Evolutionary conservation across 1,284 basidiomycete genomes (phyloP), one percentile per base, ranked within the genome.

Genomic region (Pyrrhoderma lamaoense): DNA sequence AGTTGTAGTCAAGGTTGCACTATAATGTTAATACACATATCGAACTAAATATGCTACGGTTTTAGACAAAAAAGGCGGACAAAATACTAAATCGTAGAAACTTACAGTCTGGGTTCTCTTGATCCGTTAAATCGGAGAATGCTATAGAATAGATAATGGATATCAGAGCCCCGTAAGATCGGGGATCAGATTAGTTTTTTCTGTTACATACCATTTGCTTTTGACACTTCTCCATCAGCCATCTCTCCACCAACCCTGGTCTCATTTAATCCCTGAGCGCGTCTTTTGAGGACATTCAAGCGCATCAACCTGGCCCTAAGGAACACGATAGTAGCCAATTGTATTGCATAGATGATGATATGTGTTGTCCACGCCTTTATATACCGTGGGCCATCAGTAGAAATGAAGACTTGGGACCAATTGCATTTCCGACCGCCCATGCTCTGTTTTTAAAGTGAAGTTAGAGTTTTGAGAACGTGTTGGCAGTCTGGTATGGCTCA

Each of bases 391-490:
- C 61, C 60, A 58, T 77, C 75, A 51, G 71, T 66, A 40, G 65
- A 65, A 27, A 68, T 70, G 62, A 77, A 77, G 1, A 76, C 68
- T 65, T 75, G 73, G 73, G 72, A 3, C 73, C 72, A 56, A 75
- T 64, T 7, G 74, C 72, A 59, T 76, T 76, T 27, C 74, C 38
- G 8, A 40, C 38, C 5, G 38, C 38, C 38, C 38, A 40, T 16
- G 38, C 38, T n/a, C 74, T 16, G 71, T 69, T 8, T 31, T 31
- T n/a, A n/a, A n/a, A n/a, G n/a, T n/a, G n/a, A n/a, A n/a, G n/a
- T n/a, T n/a, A n/a, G n/a, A n/a, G n/a, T n/a, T n/a, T n/a, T n/a
- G n/a, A n/a, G n/a, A n/a, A n/a, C n/a, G n/a, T n/a, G n/a, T n/a
- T n/a, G n/a, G n/a, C n/a, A n/a, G n/a, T n/a, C n/a, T n/a, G n/a